Conservation (phyloP, 352 stramenopile species). For the Phytophthora niederhauseri region DNA sequence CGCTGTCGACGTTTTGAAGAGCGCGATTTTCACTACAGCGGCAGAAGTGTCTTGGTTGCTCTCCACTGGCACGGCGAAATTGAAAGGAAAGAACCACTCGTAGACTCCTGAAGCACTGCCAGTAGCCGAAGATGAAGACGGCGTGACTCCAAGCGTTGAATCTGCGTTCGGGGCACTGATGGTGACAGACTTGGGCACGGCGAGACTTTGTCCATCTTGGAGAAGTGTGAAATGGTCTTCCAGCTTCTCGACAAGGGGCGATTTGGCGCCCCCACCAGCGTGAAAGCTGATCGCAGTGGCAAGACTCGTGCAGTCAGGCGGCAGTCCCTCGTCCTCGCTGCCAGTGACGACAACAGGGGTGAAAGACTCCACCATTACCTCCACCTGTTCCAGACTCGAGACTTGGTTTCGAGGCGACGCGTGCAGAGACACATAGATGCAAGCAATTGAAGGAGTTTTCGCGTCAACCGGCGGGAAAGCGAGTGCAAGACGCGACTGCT, state of each 20-base stretch:
- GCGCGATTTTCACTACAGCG: conserved; percentile 22
- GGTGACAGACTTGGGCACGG: background rate
- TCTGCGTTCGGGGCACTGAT: background rate
- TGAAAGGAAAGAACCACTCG: conserved; percentile 46
- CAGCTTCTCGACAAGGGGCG: conserved; percentile 1
- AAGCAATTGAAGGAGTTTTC: conserved; percentile 6
- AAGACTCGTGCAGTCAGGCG: conserved; percentile 26
- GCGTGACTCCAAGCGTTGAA: conserved; percentile 20
- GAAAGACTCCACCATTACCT: conserved; percentile 34
- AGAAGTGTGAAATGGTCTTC: conserved; percentile 26
- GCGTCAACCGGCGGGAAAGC: conserved; percentile 23
- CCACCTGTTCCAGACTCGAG: conserved; percentile 21
- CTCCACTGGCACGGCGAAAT: conserved; percentile 16
- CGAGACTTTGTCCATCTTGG: conserved; percentile 20
- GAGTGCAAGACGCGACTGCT: conserved; percentile 39
- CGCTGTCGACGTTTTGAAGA: conserved; percentile 33
- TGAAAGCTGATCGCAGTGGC: conserved; percentile 13
- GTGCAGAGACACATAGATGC: conserved; percentile 29
- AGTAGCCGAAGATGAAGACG: conserved; percentile 20
- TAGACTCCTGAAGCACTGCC: conserved; percentile 19
- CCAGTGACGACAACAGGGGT: conserved; percentile 34
- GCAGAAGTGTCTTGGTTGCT: conserved; percentile 6
- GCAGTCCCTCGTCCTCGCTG: conserved; percentile 24
- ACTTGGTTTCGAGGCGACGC: conserved; percentile 9
- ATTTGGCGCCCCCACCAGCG: background rate